Conservation (phyloP, 2,329 filamentous ascomycete species). For the Trichoderma guizhouense region DNA sequence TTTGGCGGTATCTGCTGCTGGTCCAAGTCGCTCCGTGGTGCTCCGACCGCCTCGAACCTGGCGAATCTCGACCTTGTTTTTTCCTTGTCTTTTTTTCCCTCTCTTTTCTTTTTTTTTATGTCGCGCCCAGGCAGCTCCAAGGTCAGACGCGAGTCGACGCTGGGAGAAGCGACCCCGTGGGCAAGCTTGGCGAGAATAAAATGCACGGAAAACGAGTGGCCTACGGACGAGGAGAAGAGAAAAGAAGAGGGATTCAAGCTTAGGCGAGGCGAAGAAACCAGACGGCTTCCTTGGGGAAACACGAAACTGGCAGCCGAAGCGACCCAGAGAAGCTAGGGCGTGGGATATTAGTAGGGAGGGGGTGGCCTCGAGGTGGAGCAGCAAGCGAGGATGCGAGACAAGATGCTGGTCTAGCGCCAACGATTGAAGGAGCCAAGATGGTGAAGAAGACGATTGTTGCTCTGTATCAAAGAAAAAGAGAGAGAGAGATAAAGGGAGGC, state of each 20-base stretch:
- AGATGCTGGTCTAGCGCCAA: conserved; percentile 14
- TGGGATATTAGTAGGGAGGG: conserved; percentile 17
- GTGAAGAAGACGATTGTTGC: background rate
- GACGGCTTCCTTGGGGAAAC: conserved; percentile 8
- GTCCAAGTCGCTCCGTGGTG: conserved; percentile 5
- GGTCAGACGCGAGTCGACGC: conserved; percentile 5
- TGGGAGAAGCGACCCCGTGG: conserved; percentile 15
- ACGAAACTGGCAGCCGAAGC: conserved; percentile 12
- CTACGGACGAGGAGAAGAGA: background rate
- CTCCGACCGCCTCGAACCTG: conserved; percentile 8
- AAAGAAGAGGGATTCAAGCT: background rate
- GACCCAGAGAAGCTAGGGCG: background rate
- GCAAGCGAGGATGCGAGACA: conserved; percentile 16
- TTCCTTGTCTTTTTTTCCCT: background rate
- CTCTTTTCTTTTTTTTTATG: background rate
- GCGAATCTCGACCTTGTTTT: background rate
- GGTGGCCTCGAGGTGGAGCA: conserved; percentile 6
- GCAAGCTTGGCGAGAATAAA: background rate
- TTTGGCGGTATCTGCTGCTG: conserved; percentile 6
- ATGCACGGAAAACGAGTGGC: conserved; percentile 8
- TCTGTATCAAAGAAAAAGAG: background rate
- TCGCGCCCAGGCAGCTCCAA: conserved; percentile 1
- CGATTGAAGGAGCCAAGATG: background rate
- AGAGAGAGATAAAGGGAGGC: background rate
- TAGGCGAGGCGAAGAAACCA: conserved; percentile 2